Percentiles rank a stretch among this genome's conserved stretches.
These are phyloP conservation scores for Tylopilus sp. DNA, from an alignment of 768 basidiomycete genomes.

Conservation along the genomic window DNA sequence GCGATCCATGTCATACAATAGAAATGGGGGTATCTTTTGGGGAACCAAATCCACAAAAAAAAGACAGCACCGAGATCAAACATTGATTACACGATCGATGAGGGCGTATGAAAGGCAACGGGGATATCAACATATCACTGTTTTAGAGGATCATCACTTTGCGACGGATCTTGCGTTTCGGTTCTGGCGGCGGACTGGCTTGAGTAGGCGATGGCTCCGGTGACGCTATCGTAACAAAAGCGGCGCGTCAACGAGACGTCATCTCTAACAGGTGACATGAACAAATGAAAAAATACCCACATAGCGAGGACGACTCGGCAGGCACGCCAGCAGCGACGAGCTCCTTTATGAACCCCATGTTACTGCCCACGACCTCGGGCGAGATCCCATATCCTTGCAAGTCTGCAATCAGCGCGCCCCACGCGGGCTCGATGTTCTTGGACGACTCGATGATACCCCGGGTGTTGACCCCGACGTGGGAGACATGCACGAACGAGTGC, in stretches of 20 bases:
- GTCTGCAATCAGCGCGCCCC: conserved; percentile 45
- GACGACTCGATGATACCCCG: conserved; percentile 52
- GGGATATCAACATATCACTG: not conserved
- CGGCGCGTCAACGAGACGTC: not conserved
- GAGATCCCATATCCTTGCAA: conserved; percentile 39
- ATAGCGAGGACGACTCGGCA: conserved; percentile 1
- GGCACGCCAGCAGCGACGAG: conserved; percentile 16
- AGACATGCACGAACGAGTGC: conserved; percentile 62
- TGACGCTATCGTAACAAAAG: conserved; percentile 3
- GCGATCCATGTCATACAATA: conserved; percentile 20
- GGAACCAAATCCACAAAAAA: too few relatives aligned
- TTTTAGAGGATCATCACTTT: conserved; percentile 28
- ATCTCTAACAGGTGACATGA: not conserved
- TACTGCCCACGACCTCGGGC: conserved; percentile 28
- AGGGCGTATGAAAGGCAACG: not conserved
- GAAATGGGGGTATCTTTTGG: conserved; percentile 7
- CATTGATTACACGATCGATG: not conserved
- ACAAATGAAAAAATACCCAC: conserved; percentile 13
- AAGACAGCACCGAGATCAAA: conserved; percentile 6
- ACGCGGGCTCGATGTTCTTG: conserved; percentile 50
- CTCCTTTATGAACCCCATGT: conserved; percentile 36
- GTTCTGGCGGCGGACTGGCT: conserved; percentile 15
- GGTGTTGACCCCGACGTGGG: conserved; percentile 57
- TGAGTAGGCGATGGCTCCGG: conserved; percentile 10
- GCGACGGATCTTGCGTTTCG: conserved; percentile 32